phyloP scores from a whole-genome alignment of 805 yeast species.

The Wickerhamomyces pijperi region DNA sequence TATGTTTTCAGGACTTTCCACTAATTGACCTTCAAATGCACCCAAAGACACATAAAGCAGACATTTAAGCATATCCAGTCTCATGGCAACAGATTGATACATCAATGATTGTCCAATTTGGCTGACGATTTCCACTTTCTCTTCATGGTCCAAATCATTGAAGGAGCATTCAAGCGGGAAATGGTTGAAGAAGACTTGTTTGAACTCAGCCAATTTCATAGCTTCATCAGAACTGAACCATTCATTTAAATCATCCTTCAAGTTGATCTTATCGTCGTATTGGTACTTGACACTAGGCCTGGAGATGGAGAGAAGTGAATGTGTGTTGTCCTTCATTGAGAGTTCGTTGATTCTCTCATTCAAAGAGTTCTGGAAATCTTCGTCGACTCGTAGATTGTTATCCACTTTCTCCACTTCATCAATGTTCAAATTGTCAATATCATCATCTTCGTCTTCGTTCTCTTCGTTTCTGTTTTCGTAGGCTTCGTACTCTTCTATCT shows the following conservation, averaged over 20 bases:
- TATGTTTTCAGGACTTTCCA: constrained; percentile 6
- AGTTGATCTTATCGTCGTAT: constrained; percentile 24
- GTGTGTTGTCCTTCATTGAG: constrained; percentile 5
- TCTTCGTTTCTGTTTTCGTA: background rate
- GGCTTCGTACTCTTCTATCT: background rate
- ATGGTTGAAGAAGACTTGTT: background rate
- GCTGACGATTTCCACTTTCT: no score
- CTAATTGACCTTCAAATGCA: constrained; percentile 5
- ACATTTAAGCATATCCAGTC: constrained; percentile 1
- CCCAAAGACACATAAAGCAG: constrained; percentile 11
- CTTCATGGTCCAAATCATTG: no score
- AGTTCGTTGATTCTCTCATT: constrained; percentile 26
- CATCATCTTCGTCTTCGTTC: constrained; percentile 18
- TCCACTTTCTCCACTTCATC: constrained; percentile 30
- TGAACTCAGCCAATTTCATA: background rate
- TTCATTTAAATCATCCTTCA: constrained; percentile 31
- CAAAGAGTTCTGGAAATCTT: constrained; percentile 21
- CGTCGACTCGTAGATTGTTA: constrained; percentile 20
- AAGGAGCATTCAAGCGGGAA: no score
- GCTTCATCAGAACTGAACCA: constrained; percentile 31
- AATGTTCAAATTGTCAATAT: constrained; percentile 24
- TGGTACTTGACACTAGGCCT: constrained; percentile 35
- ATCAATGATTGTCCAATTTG: no score
- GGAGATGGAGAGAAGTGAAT: constrained; percentile 19
- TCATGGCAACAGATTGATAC: no score